These are phyloP conservation scores for Brettanomyces bruxellensis DNA, from an alignment of 805 yeast species.

Conservation along the genomic window DNA sequence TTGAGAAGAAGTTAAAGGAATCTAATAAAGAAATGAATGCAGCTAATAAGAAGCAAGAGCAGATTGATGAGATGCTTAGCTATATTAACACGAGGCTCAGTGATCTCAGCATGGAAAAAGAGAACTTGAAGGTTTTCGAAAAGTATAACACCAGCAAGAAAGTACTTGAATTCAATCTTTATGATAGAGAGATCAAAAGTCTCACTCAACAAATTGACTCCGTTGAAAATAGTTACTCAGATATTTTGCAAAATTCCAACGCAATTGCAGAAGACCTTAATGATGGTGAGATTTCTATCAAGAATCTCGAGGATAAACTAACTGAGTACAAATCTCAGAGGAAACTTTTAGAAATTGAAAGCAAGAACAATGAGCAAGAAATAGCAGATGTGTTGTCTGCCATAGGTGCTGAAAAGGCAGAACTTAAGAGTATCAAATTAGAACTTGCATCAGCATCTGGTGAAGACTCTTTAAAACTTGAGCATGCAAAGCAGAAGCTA, in stretches of 20 bases:
- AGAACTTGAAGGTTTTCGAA: constrained; percentile 65
- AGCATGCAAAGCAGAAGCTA: constrained; percentile 21
- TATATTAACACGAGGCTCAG: constrained; percentile 63
- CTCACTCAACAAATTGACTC: constrained; percentile 50
- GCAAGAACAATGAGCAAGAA: constrained; percentile 42
- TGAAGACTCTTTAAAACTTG: constrained; percentile 13
- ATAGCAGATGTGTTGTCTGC: constrained; percentile 38
- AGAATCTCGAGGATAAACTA: constrained; percentile 36
- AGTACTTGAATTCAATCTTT: constrained; percentile 62
- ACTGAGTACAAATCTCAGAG: constrained; percentile 37
- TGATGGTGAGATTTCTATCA: constrained; percentile 46
- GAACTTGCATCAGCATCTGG: constrained; percentile 6
- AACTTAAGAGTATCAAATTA: constrained; percentile 24
- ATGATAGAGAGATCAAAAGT: constrained; percentile 66
- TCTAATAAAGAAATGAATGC: constrained; percentile 72
- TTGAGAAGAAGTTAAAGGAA: constrained; percentile 72
- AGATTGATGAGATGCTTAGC: constrained; percentile 63
- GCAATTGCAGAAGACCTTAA: constrained; percentile 47
- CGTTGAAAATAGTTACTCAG: constrained; percentile 49
- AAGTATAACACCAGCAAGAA: constrained; percentile 58
- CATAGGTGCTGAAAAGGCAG: constrained; percentile 36
- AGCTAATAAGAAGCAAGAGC: constrained; percentile 58
- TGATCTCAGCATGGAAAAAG: constrained; percentile 75
- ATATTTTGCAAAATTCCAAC: constrained; percentile 43
- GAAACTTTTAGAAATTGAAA: constrained; percentile 47